Evolutionary conservation across 2,329 filamentous ascomycete species (phyloP).

Genomic region (Tolypocladium sp.): DNA sequence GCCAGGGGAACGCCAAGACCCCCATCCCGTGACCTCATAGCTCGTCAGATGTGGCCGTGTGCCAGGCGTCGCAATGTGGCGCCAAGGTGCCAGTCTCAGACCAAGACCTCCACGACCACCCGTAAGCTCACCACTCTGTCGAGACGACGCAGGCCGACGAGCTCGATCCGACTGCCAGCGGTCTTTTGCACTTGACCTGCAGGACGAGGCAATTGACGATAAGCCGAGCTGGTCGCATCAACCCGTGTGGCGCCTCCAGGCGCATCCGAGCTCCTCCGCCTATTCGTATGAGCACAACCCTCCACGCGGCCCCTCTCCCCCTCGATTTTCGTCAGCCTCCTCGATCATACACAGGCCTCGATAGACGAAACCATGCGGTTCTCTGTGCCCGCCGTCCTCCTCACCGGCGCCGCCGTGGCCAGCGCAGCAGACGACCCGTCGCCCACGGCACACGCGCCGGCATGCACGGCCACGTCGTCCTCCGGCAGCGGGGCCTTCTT

Average conservation of each 20-base stretch:
- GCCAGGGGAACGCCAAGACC: not conserved
- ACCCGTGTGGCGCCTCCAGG: not conserved
- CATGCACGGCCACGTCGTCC: conserved; percentile 47
- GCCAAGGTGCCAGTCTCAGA: not conserved
- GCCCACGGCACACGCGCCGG: conserved; percentile 32
- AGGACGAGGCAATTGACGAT: not conserved
- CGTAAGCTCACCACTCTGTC: not conserved
- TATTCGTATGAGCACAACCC: not conserved
- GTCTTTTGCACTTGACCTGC: not conserved
- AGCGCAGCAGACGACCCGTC: conserved; percentile 26
- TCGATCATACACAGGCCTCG: not conserved
- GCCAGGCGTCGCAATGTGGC: not conserved
- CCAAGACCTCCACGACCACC: not conserved
- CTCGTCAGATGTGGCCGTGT: not conserved
- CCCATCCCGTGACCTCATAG: not conserved
- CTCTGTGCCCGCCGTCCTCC: conserved; percentile 17
- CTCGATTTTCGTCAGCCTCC: not conserved
- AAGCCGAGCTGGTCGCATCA: not conserved
- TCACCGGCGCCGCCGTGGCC: conserved; percentile 24
- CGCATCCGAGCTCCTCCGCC: not conserved
- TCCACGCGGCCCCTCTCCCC: not conserved
- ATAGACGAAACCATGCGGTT: conserved; percentile 15
- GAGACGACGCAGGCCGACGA: not conserved
- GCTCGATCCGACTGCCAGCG: not conserved
- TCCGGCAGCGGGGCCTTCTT: conserved; percentile 49